phyloP scores from a whole-genome alignment of 352 stramenopile genomes.

The Lagenidium sp. region DNA sequence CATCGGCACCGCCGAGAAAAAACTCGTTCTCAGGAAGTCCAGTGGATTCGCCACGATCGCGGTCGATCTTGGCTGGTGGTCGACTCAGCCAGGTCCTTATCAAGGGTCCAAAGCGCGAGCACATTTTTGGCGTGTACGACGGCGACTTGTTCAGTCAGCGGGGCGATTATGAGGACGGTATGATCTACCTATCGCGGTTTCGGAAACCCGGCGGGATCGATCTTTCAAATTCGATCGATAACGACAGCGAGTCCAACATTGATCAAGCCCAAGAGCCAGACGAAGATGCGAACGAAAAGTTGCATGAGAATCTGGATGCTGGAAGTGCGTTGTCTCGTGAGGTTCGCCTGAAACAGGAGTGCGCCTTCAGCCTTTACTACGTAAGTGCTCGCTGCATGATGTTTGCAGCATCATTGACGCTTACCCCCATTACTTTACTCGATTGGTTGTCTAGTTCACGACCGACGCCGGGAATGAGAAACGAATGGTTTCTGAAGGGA shows the following conservation, averaged over 20 bases:
- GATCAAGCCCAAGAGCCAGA: slow-evolving; percentile 22
- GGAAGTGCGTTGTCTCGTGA: slow-evolving; percentile 32
- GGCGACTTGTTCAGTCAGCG: slow-evolving; percentile 81
- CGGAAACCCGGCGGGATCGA: slow-evolving; percentile 37
- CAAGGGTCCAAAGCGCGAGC: slow-evolving; percentile 24
- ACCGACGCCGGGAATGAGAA: slow-evolving; percentile 51
- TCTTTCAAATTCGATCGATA: slow-evolving; percentile 11
- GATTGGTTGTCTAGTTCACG: slow-evolving; percentile 30
- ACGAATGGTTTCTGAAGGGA: slow-evolving; percentile 69
- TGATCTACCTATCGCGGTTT: slow-evolving; percentile 85
- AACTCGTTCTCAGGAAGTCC: slow-evolving; percentile 13
- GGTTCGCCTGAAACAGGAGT: slow-evolving; percentile 72
- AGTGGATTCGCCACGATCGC: slow-evolving; percentile 43
- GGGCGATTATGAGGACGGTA: slow-evolving; percentile 77
- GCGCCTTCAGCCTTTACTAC: slow-evolving; percentile 74
- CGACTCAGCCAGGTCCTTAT: slow-evolving; percentile 13
- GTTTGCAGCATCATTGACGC: not conserved
- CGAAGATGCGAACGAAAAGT: slow-evolving; percentile 42
- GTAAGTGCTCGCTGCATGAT: slow-evolving; percentile 13
- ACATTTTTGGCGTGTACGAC: slow-evolving; percentile 52
- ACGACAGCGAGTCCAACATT: slow-evolving; percentile 22
- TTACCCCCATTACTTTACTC: no score
- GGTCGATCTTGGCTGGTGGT: slow-evolving; percentile 31
- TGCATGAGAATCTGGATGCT: slow-evolving; percentile 35
- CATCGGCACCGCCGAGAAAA: slow-evolving; percentile 26